Conservation (phyloP, 352 stramenopile genomes). For the Plasmopara muralis region DNA sequence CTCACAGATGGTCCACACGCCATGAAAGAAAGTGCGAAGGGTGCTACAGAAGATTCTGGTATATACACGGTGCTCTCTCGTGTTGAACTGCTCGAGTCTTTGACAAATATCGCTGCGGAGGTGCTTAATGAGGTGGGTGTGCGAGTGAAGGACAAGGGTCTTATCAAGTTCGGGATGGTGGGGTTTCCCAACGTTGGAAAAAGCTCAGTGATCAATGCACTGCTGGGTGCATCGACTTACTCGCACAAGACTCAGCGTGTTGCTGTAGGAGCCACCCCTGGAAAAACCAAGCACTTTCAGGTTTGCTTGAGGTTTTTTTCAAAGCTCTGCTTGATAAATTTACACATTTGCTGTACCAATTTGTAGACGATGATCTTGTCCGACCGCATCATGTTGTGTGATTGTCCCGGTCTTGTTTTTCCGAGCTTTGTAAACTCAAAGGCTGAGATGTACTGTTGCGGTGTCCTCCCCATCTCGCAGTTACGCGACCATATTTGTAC, state of each 20-base stretch:
- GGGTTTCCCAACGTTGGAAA: slow-evolving; percentile 99
- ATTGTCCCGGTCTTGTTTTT: slow-evolving; percentile 99
- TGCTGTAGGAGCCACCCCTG: slow-evolving; percentile 95
- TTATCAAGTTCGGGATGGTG: slow-evolving; percentile 96
- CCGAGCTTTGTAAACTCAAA: slow-evolving; percentile 98
- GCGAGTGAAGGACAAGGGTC: slow-evolving; percentile 73
- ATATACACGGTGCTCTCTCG: slow-evolving; percentile 66
- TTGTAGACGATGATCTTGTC: slow-evolving; percentile 93
- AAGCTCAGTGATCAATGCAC: slow-evolving; percentile 98
- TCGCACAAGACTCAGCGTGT: slow-evolving; percentile 94
- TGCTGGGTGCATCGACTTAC: slow-evolving; percentile 94
- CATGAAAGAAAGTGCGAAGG: not conserved
- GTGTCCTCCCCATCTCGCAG: slow-evolving; percentile 97
- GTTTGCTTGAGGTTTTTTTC: slow-evolving; percentile 12
- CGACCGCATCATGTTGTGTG: slow-evolving; percentile 97
- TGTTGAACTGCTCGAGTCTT: slow-evolving; percentile 66
- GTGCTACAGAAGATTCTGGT: slow-evolving; percentile 5
- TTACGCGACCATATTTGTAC: slow-evolving; percentile 92
- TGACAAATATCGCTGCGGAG: slow-evolving; percentile 46
- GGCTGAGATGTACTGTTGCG: slow-evolving; percentile 98
- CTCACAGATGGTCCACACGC: slow-evolving; percentile 9
- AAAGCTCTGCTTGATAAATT: not conserved
- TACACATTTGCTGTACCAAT: slow-evolving; percentile 3
- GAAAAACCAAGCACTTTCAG: slow-evolving; percentile 99
- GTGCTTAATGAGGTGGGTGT: slow-evolving; percentile 54